Conservation (phyloP, 1,284 basidiomycete species). For the Ganoderma leucocontextum region DNA sequence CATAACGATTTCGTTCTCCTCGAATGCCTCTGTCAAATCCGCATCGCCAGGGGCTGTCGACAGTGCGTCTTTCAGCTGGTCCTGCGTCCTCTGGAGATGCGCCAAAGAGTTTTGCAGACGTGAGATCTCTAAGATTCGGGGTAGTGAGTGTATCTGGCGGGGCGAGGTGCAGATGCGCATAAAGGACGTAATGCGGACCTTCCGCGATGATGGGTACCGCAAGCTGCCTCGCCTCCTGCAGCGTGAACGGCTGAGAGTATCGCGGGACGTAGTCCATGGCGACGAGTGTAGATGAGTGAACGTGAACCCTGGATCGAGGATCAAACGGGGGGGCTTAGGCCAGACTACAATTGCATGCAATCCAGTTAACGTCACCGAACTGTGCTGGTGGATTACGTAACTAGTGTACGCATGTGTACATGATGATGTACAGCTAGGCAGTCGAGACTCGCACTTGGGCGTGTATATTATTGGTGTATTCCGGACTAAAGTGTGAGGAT, state of each 20-base stretch:
- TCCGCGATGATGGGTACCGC: constrained; percentile 75
- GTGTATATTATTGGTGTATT: constrained; percentile 31
- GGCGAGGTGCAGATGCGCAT: constrained; percentile 17
- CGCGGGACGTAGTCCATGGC: constrained; percentile 72
- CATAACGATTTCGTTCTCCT: constrained; percentile 66
- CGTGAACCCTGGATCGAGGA: background rate
- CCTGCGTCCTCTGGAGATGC: constrained; percentile 72
- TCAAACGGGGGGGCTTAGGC: background rate
- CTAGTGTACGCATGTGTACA: constrained; percentile 27
- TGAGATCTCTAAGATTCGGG: constrained; percentile 64
- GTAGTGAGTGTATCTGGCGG: background rate
- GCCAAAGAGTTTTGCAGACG: constrained; percentile 77
- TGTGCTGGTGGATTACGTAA: constrained; percentile 26
- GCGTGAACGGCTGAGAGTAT: constrained; percentile 79
- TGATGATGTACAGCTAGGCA: background rate
- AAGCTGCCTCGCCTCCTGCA: constrained; percentile 69
- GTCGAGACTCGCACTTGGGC: background rate
- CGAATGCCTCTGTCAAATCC: constrained; percentile 54
- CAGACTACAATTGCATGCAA: too few relatives aligned
- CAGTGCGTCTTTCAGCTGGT: constrained; percentile 59
- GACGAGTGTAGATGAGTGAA: background rate
- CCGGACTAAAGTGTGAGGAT: constrained; percentile 30
- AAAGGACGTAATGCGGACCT: constrained; percentile 51
- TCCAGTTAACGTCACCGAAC: background rate
- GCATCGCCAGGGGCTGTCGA: constrained; percentile 46